A percentile compares a stretch with the other conserved stretches of the same genome.
phyloP scores from a whole-genome alignment of 805 yeast species.

The Ogataea ganodermae region DNA sequence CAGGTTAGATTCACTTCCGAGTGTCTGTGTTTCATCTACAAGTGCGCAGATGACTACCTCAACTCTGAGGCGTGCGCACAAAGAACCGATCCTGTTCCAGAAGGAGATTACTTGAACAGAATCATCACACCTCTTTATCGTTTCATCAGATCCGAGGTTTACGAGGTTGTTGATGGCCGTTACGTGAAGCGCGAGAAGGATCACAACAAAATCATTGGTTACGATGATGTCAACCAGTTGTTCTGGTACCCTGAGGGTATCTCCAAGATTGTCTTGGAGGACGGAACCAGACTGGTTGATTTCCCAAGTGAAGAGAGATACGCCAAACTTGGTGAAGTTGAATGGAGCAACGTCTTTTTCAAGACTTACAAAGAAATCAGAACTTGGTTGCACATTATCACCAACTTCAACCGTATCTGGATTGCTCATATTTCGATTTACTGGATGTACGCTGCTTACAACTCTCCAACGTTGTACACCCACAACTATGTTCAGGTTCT shows the following conservation, averaged over 20 bases:
- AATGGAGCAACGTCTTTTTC: conserved; percentile 89
- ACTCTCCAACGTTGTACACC: conserved; percentile 90
- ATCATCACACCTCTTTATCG: conserved; percentile 88
- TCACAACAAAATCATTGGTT: conserved; percentile 81
- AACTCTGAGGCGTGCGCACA: conserved; percentile 89
- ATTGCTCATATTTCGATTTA: conserved; percentile 83
- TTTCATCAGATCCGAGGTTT: conserved; percentile 77
- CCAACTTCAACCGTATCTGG: conserved; percentile 98
- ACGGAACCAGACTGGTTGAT: conserved; percentile 89
- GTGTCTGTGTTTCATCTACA: conserved; percentile 89
- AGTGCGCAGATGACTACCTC: conserved; percentile 90
- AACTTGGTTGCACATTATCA: conserved; percentile 94
- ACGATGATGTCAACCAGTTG: conserved; percentile 97
- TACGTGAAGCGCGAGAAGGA: conserved; percentile 83
- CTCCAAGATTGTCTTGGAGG: conserved; percentile 85
- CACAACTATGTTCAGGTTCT: conserved; percentile 78
- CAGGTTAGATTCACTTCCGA: conserved; percentile 93
- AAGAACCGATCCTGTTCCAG: conserved; percentile 79
- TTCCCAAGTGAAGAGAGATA: conserved; percentile 89
- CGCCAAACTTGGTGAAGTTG: conserved; percentile 84
- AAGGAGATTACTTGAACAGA: conserved; percentile 89
- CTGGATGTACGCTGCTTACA: conserved; percentile 95
- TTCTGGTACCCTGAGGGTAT: conserved; percentile 99
- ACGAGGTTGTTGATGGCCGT: conserved; percentile 79
- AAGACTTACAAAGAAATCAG: conserved; percentile 95